These are phyloP conservation scores for Pleurotus ostreatus DNA, from an alignment of 768 basidiomycete genomes.

Conservation along the genomic window DNA sequence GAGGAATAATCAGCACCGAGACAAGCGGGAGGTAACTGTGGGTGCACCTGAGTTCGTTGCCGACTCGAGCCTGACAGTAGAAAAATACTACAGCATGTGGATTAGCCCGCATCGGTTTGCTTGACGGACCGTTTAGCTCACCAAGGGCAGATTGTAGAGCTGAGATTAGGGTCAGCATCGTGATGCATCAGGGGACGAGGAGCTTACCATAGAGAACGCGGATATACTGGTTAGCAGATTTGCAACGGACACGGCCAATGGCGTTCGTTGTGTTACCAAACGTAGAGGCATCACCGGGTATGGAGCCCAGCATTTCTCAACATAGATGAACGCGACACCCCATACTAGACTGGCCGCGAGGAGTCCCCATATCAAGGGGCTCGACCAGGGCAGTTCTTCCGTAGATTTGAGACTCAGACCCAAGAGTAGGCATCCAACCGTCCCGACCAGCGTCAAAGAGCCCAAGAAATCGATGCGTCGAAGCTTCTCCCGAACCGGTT, in stretches of 20 bases:
- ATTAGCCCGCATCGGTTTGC: conserved; percentile 4
- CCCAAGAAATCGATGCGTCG: conserved; percentile 84
- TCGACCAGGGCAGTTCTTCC: conserved; percentile 73
- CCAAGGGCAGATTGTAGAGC: conserved; percentile 87
- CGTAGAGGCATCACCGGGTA: conserved; percentile 91
- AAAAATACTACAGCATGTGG: conserved; percentile 59
- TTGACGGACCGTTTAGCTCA: conserved; percentile 26
- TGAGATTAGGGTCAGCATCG: conserved; percentile 15
- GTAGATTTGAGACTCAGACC: conserved; percentile 76
- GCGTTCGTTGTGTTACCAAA: conserved; percentile 73
- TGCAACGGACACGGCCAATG: conserved; percentile 73
- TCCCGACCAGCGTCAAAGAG: conserved; percentile 71
- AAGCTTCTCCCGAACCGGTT: conserved; percentile 58
- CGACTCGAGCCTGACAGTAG: conserved; percentile 67
- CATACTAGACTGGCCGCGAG: conserved; percentile 54
- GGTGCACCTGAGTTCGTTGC: conserved; percentile 68
- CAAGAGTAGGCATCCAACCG: conserved; percentile 67
- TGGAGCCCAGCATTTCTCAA: conserved; percentile 73
- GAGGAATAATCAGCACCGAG: conserved; percentile 12
- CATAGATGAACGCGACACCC: conserved; percentile 60
- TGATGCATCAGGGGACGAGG: conserved; percentile 8
- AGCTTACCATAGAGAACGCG: conserved; percentile 72
- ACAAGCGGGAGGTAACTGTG: conserved; percentile 7
- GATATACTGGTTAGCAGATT: conserved; percentile 77
- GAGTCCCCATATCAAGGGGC: conserved; percentile 68